Evolutionary conservation across 2,329 filamentous ascomycete species (phyloP).

Genomic region (Aureobasidium sp.): DNA sequence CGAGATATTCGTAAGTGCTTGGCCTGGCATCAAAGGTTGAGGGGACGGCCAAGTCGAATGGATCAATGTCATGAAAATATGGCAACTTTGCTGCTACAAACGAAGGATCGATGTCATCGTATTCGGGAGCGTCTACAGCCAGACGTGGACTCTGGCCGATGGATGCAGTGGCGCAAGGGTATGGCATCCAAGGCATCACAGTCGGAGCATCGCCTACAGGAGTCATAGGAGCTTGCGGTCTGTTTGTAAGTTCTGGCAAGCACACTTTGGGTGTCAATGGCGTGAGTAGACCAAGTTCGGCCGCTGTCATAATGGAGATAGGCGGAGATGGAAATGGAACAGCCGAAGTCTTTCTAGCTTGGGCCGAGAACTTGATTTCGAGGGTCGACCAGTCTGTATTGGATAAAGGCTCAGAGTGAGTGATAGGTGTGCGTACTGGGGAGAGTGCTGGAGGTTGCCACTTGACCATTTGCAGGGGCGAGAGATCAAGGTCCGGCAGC

Average conservation of each 20-base stretch:
- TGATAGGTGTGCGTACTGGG: background rate
- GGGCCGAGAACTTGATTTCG: background rate
- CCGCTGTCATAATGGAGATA: background rate
- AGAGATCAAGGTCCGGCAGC: background rate
- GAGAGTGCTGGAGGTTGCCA: background rate
- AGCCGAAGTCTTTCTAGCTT: background rate
- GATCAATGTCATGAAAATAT: background rate
- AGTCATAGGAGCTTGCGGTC: background rate
- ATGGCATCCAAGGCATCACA: background rate
- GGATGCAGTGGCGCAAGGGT: background rate
- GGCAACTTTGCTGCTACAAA: slow-evolving; percentile 7
- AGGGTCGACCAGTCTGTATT: background rate
- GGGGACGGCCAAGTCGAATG: background rate
- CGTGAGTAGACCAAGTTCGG: background rate
- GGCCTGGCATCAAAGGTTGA: background rate
- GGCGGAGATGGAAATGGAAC: background rate
- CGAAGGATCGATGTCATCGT: background rate
- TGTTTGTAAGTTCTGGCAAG: background rate
- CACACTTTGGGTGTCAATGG: background rate
- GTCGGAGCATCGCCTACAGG: background rate
- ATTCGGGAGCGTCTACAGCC: background rate
- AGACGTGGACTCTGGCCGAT: background rate
- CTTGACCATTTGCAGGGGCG: background rate
- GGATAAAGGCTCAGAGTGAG: background rate
- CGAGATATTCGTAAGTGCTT: background rate